Conservation (phyloP, 2,329 filamentous ascomycete species). For the Trichoderma asperellum region DNA sequence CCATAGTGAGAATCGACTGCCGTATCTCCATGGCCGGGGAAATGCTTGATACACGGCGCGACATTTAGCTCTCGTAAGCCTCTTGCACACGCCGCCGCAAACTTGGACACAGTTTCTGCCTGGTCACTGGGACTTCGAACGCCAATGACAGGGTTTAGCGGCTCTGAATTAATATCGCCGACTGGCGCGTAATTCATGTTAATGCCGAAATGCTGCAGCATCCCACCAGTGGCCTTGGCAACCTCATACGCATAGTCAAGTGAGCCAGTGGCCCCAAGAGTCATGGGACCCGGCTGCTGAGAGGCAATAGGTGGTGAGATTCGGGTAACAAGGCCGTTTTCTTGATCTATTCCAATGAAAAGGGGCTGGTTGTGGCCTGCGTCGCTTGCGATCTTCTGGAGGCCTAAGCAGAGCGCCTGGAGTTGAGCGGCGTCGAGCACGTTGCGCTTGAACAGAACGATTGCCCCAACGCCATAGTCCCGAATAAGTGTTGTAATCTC, state of each 20-base stretch:
- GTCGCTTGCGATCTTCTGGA: constrained; percentile 35
- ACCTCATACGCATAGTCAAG: constrained; percentile 30
- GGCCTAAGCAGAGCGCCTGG: constrained; percentile 33
- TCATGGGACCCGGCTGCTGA: constrained; percentile 36
- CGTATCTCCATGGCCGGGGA: constrained; percentile 37
- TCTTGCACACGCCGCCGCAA: constrained; percentile 32
- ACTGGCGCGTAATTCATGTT: constrained; percentile 39
- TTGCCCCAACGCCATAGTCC: constrained; percentile 36
- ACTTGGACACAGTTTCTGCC: constrained; percentile 31
- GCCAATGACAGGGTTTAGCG: constrained; percentile 37
- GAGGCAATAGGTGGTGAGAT: constrained; percentile 35
- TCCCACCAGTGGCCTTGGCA: constrained; percentile 33
- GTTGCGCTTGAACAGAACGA: constrained; percentile 38
- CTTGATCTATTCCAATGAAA: constrained; percentile 38
- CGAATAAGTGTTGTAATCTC: constrained; percentile 35
- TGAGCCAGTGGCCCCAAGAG: constrained; percentile 34
- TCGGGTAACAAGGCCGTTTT: constrained; percentile 37
- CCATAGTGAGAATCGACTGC: constrained; percentile 37
- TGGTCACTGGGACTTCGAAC: constrained; percentile 37
- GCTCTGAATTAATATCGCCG: constrained; percentile 37
- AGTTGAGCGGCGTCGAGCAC: constrained; percentile 33
- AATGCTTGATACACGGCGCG: constrained; percentile 37
- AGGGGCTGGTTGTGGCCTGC: constrained; percentile 36
- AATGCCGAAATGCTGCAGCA: constrained; percentile 36
- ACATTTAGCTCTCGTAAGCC: constrained; percentile 33